These are phyloP conservation scores for Botryosphaeria dothidea DNA, from an alignment of 2,329 filamentous ascomycete genomes.

Conservation along the genomic window DNA sequence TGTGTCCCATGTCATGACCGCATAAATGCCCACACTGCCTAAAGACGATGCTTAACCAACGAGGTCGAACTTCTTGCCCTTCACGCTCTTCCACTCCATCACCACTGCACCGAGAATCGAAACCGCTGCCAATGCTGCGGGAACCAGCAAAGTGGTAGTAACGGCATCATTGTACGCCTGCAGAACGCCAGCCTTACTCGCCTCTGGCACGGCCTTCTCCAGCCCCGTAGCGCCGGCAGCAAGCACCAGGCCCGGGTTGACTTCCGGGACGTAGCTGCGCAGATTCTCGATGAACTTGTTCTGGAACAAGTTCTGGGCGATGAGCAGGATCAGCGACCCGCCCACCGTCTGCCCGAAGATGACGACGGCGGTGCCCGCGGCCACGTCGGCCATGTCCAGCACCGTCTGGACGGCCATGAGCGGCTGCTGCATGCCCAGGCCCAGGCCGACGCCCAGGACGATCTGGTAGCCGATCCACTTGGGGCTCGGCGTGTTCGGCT, in stretches of 20 bases:
- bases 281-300: conserved; percentile 62
- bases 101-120: neutral
- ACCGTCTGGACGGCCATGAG: conserved; percentile 22
- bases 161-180: conserved; percentile 33
- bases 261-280: conserved; percentile 39
- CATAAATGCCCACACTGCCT: neutral
- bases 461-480: conserved; percentile 36
- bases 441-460: conserved; percentile 27
- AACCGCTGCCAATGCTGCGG: conserved; percentile 45
- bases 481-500: conserved; percentile 18
- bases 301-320: conserved; percentile 67
- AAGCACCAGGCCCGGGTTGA: conserved; percentile 41
- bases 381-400: conserved; percentile 20
- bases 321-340: conserved; percentile 65
- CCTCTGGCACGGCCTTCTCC: conserved; percentile 18
- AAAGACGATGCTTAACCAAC: neutral
- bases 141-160: conserved; percentile 55
- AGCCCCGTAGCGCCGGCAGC: conserved; percentile 45
- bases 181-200: conserved; percentile 24
- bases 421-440: conserved; percentile 24
- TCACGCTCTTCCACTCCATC: conserved; percentile 14
- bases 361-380: conserved; percentile 32
- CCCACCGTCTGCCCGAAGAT: conserved; percentile 67
- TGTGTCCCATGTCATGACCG: neutral
- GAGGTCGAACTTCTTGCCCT: conserved; percentile 8